phyloP scores from a whole-genome alignment of 192 early-diverging fungal species.

The Dissophora globulifera region DNA sequence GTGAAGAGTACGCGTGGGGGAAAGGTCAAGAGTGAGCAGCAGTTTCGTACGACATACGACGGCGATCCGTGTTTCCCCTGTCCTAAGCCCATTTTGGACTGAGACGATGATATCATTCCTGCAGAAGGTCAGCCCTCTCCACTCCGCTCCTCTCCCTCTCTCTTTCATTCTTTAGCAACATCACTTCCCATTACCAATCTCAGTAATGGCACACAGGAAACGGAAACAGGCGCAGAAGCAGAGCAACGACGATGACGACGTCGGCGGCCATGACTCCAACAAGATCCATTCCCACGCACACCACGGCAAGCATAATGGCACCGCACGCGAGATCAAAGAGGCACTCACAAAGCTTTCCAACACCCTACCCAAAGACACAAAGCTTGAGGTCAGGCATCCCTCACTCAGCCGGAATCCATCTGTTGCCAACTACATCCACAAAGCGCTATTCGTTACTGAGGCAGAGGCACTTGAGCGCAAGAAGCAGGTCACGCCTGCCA shows the following conservation, averaged over 20 bases:
- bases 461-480: constrained; percentile 6
- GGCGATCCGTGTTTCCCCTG: too few species aligned
- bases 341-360: constrained; percentile 27
- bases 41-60: too few species aligned
- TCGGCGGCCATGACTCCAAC: constrained; percentile 1
- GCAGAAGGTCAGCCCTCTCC: not conserved
- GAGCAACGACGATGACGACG: not conserved
- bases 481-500: constrained; percentile 21
- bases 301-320: not conserved
- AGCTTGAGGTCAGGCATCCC: constrained; percentile 30
- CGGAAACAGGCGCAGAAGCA: constrained; percentile 13
- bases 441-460: constrained; percentile 33
- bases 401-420: constrained; percentile 46
- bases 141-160: not conserved
- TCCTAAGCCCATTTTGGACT: too few species aligned
- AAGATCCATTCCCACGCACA: not conserved
- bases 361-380: constrained; percentile 10
- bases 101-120: not conserved
- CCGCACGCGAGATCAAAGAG: constrained; percentile 10
- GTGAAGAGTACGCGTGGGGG: too few species aligned
- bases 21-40: too few species aligned
- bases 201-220: constrained; percentile 23
- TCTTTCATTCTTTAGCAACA: not conserved
- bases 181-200: not conserved
- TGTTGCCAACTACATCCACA: constrained; percentile 34